Evolutionary conservation across 805 yeast genomes (phyloP).

Genomic region (Komagataella ulmi): DNA sequence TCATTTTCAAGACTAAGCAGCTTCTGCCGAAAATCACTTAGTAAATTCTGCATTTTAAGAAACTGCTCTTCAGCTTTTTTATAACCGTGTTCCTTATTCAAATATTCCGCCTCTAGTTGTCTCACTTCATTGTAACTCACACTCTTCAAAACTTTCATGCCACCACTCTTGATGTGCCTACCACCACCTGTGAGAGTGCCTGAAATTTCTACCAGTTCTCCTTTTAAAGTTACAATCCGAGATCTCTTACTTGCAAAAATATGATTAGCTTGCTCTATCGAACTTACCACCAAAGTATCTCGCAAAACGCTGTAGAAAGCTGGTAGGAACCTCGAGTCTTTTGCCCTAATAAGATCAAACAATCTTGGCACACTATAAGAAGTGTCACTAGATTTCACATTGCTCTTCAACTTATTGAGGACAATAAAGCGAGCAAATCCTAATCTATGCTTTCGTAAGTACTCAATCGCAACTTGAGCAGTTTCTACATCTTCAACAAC

Average conservation of each 20-base stretch:
- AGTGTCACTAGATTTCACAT: slow-evolving; percentile 43
- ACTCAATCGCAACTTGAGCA: slow-evolving; percentile 56
- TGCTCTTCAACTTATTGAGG: slow-evolving; percentile 55
- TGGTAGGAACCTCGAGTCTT: slow-evolving; percentile 55
- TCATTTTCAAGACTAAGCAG: slow-evolving; percentile 57
- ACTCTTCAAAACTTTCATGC: slow-evolving; percentile 36
- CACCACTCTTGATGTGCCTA: slow-evolving; percentile 50
- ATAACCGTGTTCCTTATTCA: slow-evolving; percentile 38
- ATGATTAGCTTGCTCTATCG: slow-evolving; percentile 66
- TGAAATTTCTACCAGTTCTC: slow-evolving; percentile 80
- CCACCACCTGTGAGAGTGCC: slow-evolving; percentile 99
- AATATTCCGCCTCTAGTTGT: slow-evolving; percentile 36
- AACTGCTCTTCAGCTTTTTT: slow-evolving; percentile 34
- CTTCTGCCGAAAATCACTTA: slow-evolving; percentile 46
- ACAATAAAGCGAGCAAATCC: slow-evolving; percentile 88
- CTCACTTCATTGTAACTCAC: slow-evolving; percentile 44
- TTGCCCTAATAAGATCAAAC: slow-evolving; percentile 68
- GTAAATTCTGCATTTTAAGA: slow-evolving; percentile 44
- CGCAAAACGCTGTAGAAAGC: slow-evolving; percentile 83
- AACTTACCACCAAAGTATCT: slow-evolving; percentile 78
- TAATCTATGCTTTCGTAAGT: slow-evolving; percentile 64
- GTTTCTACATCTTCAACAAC: slow-evolving; percentile 72
- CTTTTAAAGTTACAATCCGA: slow-evolving; percentile 88
- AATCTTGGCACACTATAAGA: slow-evolving; percentile 72
- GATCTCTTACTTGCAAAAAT: slow-evolving; percentile 69